Conservation (phyloP, 441 rosid genomes). For the Erodium trifolium region DNA sequence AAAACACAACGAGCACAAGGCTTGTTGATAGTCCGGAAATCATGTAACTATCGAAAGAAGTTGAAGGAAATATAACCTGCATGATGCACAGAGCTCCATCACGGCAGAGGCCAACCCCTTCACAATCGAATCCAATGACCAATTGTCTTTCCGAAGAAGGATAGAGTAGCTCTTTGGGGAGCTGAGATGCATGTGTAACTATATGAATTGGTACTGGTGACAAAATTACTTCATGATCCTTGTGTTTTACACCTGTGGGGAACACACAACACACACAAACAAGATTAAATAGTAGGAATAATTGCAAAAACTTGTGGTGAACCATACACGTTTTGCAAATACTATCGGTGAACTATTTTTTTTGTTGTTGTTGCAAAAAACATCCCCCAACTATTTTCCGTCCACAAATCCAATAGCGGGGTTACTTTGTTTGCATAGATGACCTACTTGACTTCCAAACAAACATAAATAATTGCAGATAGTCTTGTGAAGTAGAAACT, state of each 20-base stretch:
- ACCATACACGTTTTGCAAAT: no score
- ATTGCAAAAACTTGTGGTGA: no score
- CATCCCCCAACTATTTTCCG: no score
- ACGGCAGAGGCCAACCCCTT: conserved; percentile 19
- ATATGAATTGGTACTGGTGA: conserved; percentile 16
- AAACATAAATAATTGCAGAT: background rate
- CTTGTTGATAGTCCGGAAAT: background rate
- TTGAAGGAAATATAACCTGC: conserved; percentile 16
- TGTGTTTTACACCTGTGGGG: background rate
- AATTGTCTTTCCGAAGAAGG: conserved; percentile 15
- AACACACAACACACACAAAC: background rate
- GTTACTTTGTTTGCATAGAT: background rate
- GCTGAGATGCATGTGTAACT: conserved; percentile 19
- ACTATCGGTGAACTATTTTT: no score
- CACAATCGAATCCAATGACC: conserved; percentile 19
- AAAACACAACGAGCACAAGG: background rate
- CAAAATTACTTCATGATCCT: background rate
- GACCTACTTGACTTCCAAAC: background rate
- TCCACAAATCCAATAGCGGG: no score
- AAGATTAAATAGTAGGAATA: background rate
- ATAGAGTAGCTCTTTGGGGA: conserved; percentile 16
- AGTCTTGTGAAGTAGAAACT: background rate
- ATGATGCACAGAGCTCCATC: conserved; percentile 21
- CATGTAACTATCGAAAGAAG: background rate
- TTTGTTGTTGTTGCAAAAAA: no score